Conservation (phyloP, 768 basidiomycete species). For the Galerina marginata region DNA sequence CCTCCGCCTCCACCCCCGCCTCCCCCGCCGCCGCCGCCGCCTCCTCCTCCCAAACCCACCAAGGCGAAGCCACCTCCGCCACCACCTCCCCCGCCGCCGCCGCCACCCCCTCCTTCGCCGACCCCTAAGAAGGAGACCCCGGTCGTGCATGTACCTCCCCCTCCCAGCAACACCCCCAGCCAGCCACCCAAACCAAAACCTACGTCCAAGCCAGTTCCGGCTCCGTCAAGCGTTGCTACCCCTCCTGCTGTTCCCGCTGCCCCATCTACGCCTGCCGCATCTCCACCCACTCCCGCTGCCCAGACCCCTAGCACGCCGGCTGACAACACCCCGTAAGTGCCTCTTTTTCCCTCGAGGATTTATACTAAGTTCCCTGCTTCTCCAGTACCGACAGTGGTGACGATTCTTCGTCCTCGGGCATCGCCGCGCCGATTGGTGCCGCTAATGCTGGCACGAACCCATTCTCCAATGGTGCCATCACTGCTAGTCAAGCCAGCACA, state of each 20-base stretch:
- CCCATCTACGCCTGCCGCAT: too few species aligned
- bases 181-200: not conserved
- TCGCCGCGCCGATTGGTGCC: slow-evolving; percentile 42
- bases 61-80: too few species aligned
- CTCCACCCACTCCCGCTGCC: too few species aligned
- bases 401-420: not conserved
- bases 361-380: too few species aligned
- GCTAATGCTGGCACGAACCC: slow-evolving; percentile 49
- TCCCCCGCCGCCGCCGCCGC: slow-evolving; percentile 47
- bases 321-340: too few species aligned
- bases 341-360: too few species aligned
- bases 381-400: too few species aligned
- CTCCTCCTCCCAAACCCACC: slow-evolving; percentile 28
- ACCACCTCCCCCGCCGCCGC: slow-evolving; percentile 9
- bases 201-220: too few species aligned
- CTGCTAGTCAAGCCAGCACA: slow-evolving; percentile 43
- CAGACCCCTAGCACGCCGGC: too few species aligned
- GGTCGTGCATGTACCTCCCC: slow-evolving; percentile 18
- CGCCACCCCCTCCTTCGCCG: not conserved
- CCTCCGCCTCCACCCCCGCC: not conserved
- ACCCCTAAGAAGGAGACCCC: slow-evolving; percentile 2
- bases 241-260: too few species aligned
- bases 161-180: not conserved
- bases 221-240: too few species aligned
- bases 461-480: slow-evolving; percentile 35